A percentile compares a stretch with the other conserved stretches of the same genome.
Evolutionary conservation across 306 rosid species (phyloP).

Genomic region (Adenanthera pavonina): DNA sequence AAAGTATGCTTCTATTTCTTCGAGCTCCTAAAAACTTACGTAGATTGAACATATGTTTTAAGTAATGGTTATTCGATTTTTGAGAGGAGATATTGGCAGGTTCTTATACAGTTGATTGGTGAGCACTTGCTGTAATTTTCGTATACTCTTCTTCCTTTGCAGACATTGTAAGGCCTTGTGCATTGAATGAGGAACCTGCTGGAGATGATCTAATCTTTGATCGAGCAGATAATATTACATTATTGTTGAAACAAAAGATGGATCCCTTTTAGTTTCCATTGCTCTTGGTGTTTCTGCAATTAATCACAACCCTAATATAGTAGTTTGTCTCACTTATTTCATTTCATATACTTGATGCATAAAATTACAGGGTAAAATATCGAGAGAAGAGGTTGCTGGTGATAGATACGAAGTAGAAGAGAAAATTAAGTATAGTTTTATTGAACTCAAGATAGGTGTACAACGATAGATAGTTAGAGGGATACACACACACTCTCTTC

Average conservation of each 20-base stretch:
- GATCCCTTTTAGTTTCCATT: neutral
- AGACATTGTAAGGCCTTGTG: slow-evolving; percentile 87
- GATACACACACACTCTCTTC: neutral
- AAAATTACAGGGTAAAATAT: slow-evolving; percentile 76
- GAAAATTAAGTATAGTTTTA: slow-evolving; percentile 46
- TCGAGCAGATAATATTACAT: slow-evolving; percentile 97
- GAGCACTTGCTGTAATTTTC: neutral
- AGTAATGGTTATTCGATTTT: neutral
- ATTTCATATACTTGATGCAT: slow-evolving; percentile 18
- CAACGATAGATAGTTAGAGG: no score
- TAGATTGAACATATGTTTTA: neutral
- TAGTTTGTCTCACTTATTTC: slow-evolving; percentile 9
- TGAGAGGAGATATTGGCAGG: neutral
- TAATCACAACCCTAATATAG: neutral
- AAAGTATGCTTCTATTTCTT: neutral
- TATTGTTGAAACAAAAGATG: slow-evolving; percentile 37
- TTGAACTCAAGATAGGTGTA: slow-evolving; percentile 54
- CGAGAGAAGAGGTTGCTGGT: slow-evolving; percentile 88
- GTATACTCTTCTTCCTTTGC: slow-evolving; percentile 29
- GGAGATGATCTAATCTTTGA: slow-evolving; percentile 95
- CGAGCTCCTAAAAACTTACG: neutral
- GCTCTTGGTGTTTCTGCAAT: slow-evolving; percentile 10
- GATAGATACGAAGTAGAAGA: slow-evolving; percentile 64
- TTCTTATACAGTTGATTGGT: neutral
- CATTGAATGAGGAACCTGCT: slow-evolving; percentile 92